Conservation (phyloP, 495 filamentous ascomycete species). For the Neurospora sp. region DNA sequence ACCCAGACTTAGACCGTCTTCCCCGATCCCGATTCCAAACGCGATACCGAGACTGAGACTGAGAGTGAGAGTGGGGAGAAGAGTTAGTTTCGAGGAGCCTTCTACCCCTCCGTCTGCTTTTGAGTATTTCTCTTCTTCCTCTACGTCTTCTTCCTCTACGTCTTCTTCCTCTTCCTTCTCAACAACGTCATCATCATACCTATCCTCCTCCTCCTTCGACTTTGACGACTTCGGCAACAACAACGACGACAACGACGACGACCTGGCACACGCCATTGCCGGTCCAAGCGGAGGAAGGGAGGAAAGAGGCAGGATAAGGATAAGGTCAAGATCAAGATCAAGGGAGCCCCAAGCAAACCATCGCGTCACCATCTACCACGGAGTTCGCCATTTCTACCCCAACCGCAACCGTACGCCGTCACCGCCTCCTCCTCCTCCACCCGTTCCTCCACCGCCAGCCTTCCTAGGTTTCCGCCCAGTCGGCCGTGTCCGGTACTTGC, state of each 20-base stretch:
- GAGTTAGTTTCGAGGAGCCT: background rate
- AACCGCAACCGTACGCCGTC: background rate
- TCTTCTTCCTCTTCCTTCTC: background rate
- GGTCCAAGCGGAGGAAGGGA: background rate
- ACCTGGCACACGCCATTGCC: background rate
- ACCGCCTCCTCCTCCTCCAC: background rate
- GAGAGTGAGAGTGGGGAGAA: background rate
- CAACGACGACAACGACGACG: background rate
- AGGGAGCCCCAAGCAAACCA: background rate
- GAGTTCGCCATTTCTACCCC: background rate
- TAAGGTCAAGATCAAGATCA: background rate
- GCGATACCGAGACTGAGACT: background rate
- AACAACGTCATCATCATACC: background rate
- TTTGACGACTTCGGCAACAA: background rate
- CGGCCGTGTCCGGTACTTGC: background rate
- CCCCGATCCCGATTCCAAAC: background rate
- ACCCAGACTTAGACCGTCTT: background rate
- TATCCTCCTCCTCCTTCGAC: background rate
- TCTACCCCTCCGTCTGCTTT: background rate
- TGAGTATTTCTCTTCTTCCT: background rate
- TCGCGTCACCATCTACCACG: background rate
- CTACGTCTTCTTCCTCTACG: background rate
- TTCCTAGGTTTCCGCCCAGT: background rate
- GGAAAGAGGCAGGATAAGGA: background rate
- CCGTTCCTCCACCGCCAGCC: background rate